phyloP scores from a whole-genome alignment of 148 eudicot species.

The Rhododendron griersonianum region DNA sequence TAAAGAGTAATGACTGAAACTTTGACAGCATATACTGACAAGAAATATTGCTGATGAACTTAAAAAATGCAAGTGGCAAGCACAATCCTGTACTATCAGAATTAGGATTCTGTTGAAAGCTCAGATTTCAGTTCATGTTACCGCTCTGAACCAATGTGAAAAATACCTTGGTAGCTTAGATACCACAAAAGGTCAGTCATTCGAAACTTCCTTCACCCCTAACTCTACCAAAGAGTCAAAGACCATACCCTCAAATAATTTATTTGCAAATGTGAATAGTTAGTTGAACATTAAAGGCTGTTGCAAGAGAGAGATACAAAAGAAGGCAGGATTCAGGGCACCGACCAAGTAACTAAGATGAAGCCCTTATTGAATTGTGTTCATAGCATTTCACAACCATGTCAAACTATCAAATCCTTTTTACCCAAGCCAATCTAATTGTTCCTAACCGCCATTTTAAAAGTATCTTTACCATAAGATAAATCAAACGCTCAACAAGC shows the following conservation, averaged over 20 bases:
- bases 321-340: background rate
- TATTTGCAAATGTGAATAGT: background rate
- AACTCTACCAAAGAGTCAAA: background rate
- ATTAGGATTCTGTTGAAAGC: background rate
- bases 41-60: background rate
- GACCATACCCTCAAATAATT: background rate
- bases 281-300: background rate
- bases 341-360: background rate
- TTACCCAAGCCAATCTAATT: background rate
- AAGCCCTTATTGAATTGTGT: background rate
- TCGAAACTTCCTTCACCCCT: background rate
- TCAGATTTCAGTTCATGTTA: background rate
- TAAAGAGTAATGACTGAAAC: background rate
- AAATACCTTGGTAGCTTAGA: background rate
- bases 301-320: background rate
- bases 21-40: background rate
- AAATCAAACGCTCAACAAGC: background rate
- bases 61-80: background rate
- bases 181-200: background rate
- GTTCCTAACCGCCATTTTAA: background rate
- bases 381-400: background rate
- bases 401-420: background rate
- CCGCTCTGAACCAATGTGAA: background rate
- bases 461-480: background rate
- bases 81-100: background rate